A percentile compares a stretch with the other conserved stretches of the same genome.
Evolutionary conservation across 495 filamentous ascomycete species (phyloP).

Genomic region (Penicillium robsamsonii): DNA sequence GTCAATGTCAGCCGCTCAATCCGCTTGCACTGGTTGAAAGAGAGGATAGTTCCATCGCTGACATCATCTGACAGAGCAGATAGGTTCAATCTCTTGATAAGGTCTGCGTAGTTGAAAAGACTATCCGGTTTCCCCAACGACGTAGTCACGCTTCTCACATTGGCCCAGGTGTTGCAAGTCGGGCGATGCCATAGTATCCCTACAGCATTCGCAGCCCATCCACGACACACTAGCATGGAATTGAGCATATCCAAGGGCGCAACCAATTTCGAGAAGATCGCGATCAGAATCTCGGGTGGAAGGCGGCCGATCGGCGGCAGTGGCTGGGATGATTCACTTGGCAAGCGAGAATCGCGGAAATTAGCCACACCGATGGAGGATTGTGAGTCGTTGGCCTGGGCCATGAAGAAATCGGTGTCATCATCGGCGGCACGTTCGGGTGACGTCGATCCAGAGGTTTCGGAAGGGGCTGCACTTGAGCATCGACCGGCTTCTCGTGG

Average conservation of each 20-base stretch:
- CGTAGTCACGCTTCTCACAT: slow-evolving; percentile 71
- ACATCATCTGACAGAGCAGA: slow-evolving; percentile 71
- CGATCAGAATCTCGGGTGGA: slow-evolving; percentile 91
- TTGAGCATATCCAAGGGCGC: slow-evolving; percentile 71
- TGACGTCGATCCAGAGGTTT: slow-evolving; percentile 78
- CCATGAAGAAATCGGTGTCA: slow-evolving; percentile 88
- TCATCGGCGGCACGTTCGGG: slow-evolving; percentile 81
- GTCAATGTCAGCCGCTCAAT: slow-evolving; percentile 94
- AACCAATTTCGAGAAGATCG: slow-evolving; percentile 81
- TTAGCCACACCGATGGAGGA: slow-evolving; percentile 82
- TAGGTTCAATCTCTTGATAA: slow-evolving; percentile 88
- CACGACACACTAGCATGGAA: slow-evolving; percentile 89
- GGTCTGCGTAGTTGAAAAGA: slow-evolving; percentile 80
- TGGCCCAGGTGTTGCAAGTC: slow-evolving; percentile 79
- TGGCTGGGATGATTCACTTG: slow-evolving; percentile 54
- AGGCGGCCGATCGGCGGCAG: slow-evolving; percentile 76
- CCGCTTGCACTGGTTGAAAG: slow-evolving; percentile 80
- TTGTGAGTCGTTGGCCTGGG: slow-evolving; percentile 80
- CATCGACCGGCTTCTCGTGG: slow-evolving; percentile 39
- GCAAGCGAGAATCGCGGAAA: slow-evolving; percentile 63
- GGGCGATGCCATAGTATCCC: slow-evolving; percentile 95
- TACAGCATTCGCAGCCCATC: slow-evolving; percentile 90
- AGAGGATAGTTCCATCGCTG: slow-evolving; percentile 84
- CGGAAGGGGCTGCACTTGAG: slow-evolving; percentile 48
- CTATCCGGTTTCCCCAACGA: slow-evolving; percentile 67